These are phyloP conservation scores for Vigna nakashimae DNA, from an alignment of 306 rosid species.

Conservation along the genomic window DNA sequence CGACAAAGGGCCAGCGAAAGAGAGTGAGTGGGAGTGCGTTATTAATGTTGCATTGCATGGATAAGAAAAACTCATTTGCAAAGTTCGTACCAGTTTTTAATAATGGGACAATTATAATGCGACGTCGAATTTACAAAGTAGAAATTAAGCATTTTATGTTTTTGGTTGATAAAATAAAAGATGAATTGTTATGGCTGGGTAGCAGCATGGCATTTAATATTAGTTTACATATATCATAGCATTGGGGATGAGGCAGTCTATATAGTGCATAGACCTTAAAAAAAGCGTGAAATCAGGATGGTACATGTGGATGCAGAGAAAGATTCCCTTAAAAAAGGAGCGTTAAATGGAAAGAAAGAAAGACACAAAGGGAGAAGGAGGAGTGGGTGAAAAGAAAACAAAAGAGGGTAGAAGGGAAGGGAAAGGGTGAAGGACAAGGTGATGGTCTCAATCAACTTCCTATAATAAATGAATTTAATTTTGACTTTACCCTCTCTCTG, in stretches of 20 bases:
- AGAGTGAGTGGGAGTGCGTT: slow-evolving; percentile 9
- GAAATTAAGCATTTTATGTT: too few relatives aligned
- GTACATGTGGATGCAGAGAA: slow-evolving; percentile 47
- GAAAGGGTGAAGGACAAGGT: neutral
- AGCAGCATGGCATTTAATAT: too few relatives aligned
- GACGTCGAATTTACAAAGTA: too few relatives aligned
- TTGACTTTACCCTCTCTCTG: slow-evolving; percentile 59
- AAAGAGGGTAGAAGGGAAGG: neutral
- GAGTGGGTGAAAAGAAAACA: slow-evolving; percentile 40
- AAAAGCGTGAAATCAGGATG: slow-evolving; percentile 47
- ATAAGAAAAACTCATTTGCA: neutral
- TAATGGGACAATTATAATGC: neutral
- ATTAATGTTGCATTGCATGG: slow-evolving; percentile 29
- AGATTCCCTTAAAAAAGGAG: slow-evolving; percentile 49
- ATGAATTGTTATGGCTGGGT: too few relatives aligned
- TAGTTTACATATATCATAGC: neutral
- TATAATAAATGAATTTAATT: slow-evolving; percentile 34
- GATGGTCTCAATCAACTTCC: slow-evolving; percentile 20
- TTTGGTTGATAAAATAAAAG: too few relatives aligned
- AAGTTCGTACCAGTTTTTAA: neutral
- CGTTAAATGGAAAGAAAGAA: slow-evolving; percentile 23
- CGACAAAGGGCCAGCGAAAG: neutral
- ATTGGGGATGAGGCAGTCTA: slow-evolving; percentile 6
- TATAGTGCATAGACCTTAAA: slow-evolving; percentile 34
- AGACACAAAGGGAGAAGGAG: slow-evolving; percentile 29